Percentiles rank a stretch among this genome's conserved stretches.
Conservation (phyloP, 768 basidiomycete species). For the Lepiota venenata region DNA sequence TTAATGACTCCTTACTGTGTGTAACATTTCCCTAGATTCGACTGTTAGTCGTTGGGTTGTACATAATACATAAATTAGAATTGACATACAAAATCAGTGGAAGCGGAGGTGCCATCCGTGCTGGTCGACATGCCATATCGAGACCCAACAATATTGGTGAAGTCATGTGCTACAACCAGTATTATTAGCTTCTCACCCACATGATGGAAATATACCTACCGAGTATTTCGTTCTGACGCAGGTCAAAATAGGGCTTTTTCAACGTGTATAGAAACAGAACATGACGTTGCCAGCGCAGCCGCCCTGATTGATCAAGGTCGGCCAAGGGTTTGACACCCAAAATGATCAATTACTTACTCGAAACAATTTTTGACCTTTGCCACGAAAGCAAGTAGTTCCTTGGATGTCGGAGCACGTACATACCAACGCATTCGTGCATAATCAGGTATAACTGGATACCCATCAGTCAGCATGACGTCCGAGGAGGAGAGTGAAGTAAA, state of each 20-base stretch:
- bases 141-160: conserved; percentile 40
- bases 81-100: conserved; percentile 73
- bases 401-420: conserved; percentile 63
- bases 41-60: conserved; percentile 1
- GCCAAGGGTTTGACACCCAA: background rate
- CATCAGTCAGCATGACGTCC: background rate
- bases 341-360: conserved; percentile 41
- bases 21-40: conserved; percentile 65
- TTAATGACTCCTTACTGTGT: conserved; percentile 42
- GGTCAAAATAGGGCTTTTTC: conserved; percentile 47
- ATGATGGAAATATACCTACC: conserved; percentile 26
- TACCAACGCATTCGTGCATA: conserved; percentile 74
- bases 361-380: conserved; percentile 69
- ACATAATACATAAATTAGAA: background rate
- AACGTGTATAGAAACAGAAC: conserved; percentile 42
- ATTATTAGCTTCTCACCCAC: background rate
- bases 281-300: conserved; percentile 61
- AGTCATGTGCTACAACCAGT: conserved; percentile 43
- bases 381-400: conserved; percentile 49
- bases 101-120: conserved; percentile 42
- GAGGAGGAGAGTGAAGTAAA: conserved; percentile 1
- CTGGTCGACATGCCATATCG: conserved; percentile 40
- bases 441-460: conserved; percentile 71
- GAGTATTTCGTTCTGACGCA: conserved; percentile 56
- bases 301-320: conserved; percentile 40